Evolutionary conservation across 2,329 filamentous ascomycete species (phyloP), one percentile per base, ranked within the genome.

Genomic region (Aspergillus fructus): DNA sequence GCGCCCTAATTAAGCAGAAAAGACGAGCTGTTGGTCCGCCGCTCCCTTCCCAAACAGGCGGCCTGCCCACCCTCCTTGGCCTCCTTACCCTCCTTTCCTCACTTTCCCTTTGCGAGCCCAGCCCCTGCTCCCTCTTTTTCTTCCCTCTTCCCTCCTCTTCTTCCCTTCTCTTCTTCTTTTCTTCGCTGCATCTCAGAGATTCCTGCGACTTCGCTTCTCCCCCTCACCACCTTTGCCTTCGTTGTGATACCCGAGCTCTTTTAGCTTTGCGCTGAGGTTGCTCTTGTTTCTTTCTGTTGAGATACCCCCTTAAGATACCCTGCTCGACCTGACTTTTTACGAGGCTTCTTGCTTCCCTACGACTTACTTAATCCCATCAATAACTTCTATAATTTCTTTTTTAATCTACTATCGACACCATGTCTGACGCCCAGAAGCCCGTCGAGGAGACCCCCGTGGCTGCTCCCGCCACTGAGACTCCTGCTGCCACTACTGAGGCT

Each of bases 391-490:
- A 64, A 67, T 63, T 55, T 54, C 52, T 50, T 51, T 46, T 46
- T 59, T 64, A 62, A 64, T 64, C 58, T 61, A 47, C 55, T 49
- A 45, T 58, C 60, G 57, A 63, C 80, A 83, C 70, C 82, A 91
- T 91, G 88, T 86, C 89, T 79, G 88, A 91, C 72, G 81, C 80
- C 76, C 83, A 86, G 77, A 91, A 91, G 81, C 83, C 87, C 73
- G 81, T 84, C 68, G 86, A 87, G 75, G 83, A 85, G 78, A 78
- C 78, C 65, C 75, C 78, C 64, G 74, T 70, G 67, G 69, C 74
- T 59, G 73, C 74, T 58, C 70, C 74, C 59, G 61, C 73, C 56
- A 70, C 71, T 34, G 74, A 74, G 59, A 61, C 68, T 53, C 66
- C 74, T 58, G 72, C 72, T 58, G 64, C 66, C 56, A 72, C 72